Conservation (phyloP, 345 rosid genomes). For the Citrus hindsii region DNA sequence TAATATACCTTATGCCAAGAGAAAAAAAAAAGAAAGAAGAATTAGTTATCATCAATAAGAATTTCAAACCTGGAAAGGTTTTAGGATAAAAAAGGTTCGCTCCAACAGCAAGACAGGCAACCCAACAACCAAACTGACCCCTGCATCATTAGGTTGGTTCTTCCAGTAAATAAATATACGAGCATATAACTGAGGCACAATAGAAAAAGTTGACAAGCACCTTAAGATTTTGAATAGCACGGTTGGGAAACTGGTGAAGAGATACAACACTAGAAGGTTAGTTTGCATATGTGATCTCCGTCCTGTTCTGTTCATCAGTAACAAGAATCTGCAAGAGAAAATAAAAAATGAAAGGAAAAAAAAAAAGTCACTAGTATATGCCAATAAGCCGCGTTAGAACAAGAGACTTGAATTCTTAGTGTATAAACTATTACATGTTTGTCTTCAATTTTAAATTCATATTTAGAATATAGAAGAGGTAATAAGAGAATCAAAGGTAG, state of each 20-base stretch:
- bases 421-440: neutral
- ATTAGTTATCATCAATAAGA: neutral
- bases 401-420: neutral
- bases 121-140: constrained; percentile 48
- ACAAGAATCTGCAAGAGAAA: constrained; percentile 32
- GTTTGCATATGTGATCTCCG: constrained; percentile 30
- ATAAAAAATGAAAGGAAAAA: neutral
- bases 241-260: constrained; percentile 38
- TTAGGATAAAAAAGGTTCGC: constrained; percentile 38
- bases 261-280: constrained; percentile 38
- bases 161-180: neutral
- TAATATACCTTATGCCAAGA: neutral
- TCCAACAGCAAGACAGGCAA: constrained; percentile 43
- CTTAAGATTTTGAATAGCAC: constrained; percentile 44
- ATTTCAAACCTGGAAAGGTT: constrained; percentile 36
- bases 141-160: constrained; percentile 25
- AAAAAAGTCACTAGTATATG: neutral
- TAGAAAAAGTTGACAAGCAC: constrained; percentile 13
- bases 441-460: neutral
- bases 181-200: neutral
- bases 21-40: no score
- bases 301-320: constrained; percentile 42
- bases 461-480: neutral
- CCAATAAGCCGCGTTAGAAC: neutral
- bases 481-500: neutral